These are phyloP conservation scores for Cutaneotrichosporon spelunceum DNA, from an alignment of 1,284 basidiomycete species.

Conservation along the genomic window DNA sequence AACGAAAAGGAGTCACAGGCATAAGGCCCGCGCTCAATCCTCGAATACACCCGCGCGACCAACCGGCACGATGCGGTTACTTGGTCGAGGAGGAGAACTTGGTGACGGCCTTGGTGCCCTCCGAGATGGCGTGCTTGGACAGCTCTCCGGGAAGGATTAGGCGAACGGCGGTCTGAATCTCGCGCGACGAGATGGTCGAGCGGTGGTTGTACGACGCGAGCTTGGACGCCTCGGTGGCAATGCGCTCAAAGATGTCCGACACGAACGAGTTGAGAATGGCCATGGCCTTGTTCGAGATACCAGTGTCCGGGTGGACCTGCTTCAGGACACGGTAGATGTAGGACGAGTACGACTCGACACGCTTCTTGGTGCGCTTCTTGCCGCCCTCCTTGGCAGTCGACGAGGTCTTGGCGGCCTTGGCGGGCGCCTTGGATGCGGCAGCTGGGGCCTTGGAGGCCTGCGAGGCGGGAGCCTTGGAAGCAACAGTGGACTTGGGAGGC, in stretches of 20 bases:
- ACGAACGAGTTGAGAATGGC: slow-evolving; percentile 89
- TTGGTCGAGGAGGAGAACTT: slow-evolving; percentile 56
- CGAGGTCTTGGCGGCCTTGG: slow-evolving; percentile 39
- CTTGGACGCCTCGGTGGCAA: slow-evolving; percentile 88
- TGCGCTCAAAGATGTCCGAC: slow-evolving; percentile 90
- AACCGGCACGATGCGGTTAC: slow-evolving; percentile 33
- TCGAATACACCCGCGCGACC: slow-evolving; percentile 7
- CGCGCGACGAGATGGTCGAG: slow-evolving; percentile 88
- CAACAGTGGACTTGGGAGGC: slow-evolving; percentile 52
- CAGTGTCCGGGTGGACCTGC: slow-evolving; percentile 88
- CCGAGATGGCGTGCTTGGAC: slow-evolving; percentile 80
- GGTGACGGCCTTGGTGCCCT: slow-evolving; percentile 61
- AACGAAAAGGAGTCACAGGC: slow-evolving; percentile 16
- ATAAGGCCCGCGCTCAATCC: slow-evolving; percentile 7
- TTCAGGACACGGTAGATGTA: slow-evolving; percentile 80
- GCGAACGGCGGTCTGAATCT: slow-evolving; percentile 87
- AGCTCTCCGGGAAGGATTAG: slow-evolving; percentile 82
- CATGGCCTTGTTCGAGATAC: slow-evolving; percentile 96
- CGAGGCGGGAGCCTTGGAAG: slow-evolving; percentile 63
- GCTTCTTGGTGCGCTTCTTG: slow-evolving; percentile 74
- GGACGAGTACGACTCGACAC: slow-evolving; percentile 84
- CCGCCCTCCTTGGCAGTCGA: slow-evolving; percentile 19
- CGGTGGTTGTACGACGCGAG: slow-evolving; percentile 90
- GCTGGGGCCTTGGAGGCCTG: slow-evolving; percentile 51
- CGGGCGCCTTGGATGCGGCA: slow-evolving; percentile 64